These are phyloP conservation scores for Pseudocercospora fijiensis DNA, from an alignment of 2,329 filamentous ascomycete species.

Conservation along the genomic window DNA sequence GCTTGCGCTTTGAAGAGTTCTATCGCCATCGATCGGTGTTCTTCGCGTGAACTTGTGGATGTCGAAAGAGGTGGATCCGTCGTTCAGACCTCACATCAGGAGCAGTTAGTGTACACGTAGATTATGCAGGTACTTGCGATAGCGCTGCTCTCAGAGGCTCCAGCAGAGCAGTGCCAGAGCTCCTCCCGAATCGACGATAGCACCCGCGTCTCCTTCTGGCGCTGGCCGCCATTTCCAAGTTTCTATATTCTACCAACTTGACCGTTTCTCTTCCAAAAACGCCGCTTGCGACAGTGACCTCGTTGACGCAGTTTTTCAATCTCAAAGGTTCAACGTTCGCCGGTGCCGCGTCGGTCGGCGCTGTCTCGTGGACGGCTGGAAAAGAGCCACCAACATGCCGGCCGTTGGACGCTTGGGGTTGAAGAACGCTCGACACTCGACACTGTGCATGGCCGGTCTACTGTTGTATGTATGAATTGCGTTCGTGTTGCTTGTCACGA, in stretches of 20 bases:
- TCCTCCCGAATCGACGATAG: background rate
- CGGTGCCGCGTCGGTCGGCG: constrained; percentile 4
- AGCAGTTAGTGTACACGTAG: background rate
- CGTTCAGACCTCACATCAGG: background rate
- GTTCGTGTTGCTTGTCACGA: background rate
- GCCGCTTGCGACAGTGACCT: background rate
- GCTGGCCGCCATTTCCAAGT: background rate
- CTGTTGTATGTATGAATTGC: background rate
- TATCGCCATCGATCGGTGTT: background rate
- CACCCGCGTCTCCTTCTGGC: background rate
- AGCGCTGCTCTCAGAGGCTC: constrained; percentile 5
- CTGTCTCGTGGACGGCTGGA: constrained; percentile 1
- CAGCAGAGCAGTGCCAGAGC: background rate
- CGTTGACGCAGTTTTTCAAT: background rate
- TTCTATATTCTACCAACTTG: background rate
- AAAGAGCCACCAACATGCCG: constrained; percentile 7
- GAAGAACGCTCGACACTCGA: background rate
- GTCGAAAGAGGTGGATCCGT: background rate
- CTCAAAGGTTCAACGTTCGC: constrained; percentile 3
- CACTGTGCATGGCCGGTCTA: constrained; percentile 9
- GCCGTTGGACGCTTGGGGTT: constrained; percentile 14
- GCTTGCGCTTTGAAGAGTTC: background rate
- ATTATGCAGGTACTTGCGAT: constrained; percentile 5
- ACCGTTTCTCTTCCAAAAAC: background rate
- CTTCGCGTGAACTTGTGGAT: constrained; percentile 1